Evolutionary conservation across 306 rosid species (phyloP).

Genomic region (Albizia julibrissin): DNA sequence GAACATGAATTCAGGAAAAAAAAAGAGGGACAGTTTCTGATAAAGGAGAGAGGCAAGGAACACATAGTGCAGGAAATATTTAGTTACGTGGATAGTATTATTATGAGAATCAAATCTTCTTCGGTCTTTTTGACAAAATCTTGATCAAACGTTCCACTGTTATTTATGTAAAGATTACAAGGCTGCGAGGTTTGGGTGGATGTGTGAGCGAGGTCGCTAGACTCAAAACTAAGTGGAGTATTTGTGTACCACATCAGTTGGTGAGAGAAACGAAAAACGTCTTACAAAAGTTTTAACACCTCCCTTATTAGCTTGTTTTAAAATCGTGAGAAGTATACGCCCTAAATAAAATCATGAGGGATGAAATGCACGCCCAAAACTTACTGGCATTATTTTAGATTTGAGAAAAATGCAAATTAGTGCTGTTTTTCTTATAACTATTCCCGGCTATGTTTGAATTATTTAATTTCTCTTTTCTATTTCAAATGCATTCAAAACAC

Average conservation of each 20-base stretch:
- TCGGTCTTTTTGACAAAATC: neutral
- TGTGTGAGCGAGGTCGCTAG: rapidly evolving
- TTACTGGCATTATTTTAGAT: no score
- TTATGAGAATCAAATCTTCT: neutral
- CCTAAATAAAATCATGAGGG: no score
- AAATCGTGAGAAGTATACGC: no score
- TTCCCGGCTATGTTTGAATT: neutral
- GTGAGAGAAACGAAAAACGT: no score
- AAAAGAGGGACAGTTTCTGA: neutral
- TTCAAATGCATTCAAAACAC: neutral
- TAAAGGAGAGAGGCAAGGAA: neutral
- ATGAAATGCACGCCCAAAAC: no score
- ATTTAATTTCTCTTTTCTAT: neutral
- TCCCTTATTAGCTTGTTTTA: no score
- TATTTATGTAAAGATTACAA: no score
- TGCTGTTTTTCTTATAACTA: no score
- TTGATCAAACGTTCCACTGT: no score
- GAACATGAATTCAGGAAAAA: neutral
- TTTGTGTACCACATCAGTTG: rapidly evolving
- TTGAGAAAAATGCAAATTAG: no score
- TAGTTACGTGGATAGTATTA: neutral
- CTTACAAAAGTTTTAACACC: no score
- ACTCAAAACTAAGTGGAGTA: rapidly evolving
- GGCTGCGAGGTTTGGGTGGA: neutral
- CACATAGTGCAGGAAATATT: neutral